Conservation (phyloP, 2,329 filamentous ascomycete species). For the Pleurostoma richardsiae region DNA sequence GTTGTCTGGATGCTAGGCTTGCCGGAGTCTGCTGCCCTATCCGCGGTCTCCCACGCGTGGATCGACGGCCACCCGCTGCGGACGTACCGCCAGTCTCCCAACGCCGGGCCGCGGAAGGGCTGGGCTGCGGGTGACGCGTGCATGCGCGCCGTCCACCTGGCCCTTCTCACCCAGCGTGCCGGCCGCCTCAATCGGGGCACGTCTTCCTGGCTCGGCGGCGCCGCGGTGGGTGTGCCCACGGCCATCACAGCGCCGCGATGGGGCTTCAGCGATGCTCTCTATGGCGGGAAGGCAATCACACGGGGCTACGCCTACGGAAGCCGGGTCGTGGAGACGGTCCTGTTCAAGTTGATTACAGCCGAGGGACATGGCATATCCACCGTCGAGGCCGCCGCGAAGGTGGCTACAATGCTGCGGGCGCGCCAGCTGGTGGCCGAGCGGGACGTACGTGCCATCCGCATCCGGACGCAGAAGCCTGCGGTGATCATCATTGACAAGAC, state of each 20-base stretch:
- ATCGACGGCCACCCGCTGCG: conserved; percentile 29
- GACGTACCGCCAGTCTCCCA: conserved; percentile 23
- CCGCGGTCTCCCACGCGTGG: conserved; percentile 31
- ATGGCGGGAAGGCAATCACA: background rate
- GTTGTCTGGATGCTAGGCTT: conserved; percentile 29
- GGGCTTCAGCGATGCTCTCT: background rate
- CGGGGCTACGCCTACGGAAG: background rate
- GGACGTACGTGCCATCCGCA: conserved; percentile 11
- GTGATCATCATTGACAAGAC: conserved; percentile 15
- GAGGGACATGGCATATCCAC: conserved; percentile 12
- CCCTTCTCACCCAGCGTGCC: conserved; percentile 14
- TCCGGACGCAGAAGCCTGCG: conserved; percentile 9
- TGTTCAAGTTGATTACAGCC: conserved; percentile 13
- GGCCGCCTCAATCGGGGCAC: no score
- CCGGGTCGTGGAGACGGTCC: conserved; percentile 15
- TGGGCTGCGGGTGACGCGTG: conserved; percentile 35
- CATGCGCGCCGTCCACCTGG: conserved; percentile 31
- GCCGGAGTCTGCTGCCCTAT: conserved; percentile 21
- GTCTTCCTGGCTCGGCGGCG: no score
- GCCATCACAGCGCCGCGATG: background rate
- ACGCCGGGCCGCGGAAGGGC: conserved; percentile 30
- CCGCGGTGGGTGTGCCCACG: conserved; percentile 1
- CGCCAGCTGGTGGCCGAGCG: background rate
- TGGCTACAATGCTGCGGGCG: conserved; percentile 7
- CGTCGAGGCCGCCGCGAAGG: conserved; percentile 9